These are phyloP conservation scores for Exophiala alcalophila DNA, from an alignment of 2,329 filamentous ascomycete genomes.

Conservation along the genomic window DNA sequence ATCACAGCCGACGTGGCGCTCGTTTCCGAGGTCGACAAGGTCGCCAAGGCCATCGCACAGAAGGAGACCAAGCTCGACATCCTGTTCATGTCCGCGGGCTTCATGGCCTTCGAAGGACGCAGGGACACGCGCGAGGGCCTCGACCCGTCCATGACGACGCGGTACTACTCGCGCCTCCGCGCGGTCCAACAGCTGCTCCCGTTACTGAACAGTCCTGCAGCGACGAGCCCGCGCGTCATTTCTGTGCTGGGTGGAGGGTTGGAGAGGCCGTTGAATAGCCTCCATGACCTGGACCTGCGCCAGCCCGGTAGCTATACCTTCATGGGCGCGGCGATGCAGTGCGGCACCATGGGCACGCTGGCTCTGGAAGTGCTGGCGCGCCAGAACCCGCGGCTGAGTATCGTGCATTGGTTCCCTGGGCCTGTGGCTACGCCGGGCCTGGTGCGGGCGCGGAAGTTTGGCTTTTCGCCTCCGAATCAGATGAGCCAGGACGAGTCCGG, in stretches of 20 bases:
- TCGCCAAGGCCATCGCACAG: conserved; percentile 1
- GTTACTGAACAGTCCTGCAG: conserved; percentile 21
- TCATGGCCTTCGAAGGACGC: conserved; percentile 9
- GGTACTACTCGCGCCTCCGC: conserved; percentile 57
- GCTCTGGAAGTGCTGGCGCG: conserved; percentile 49
- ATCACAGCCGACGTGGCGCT: conserved; percentile 9
- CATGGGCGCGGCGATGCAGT: conserved; percentile 42
- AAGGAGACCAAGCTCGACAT: conserved; percentile 11
- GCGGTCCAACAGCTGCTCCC: conserved; percentile 58
- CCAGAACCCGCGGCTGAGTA: conserved; percentile 46
- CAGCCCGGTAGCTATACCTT: conserved; percentile 35
- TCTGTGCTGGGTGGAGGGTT: conserved; percentile 52
- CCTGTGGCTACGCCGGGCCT: conserved; percentile 36
- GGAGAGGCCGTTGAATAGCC: conserved; percentile 48
- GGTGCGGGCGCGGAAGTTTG: no score
- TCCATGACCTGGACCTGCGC: conserved; percentile 47
- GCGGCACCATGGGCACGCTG: conserved; percentile 51
- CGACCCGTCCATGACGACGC: conserved; percentile 50
- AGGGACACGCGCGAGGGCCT: conserved; percentile 57
- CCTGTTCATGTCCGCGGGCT: conserved; percentile 11
- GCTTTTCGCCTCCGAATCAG: no score
- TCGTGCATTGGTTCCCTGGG: conserved; percentile 50
- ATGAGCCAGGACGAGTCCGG: conserved; percentile 3
- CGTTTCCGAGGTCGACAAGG: conserved; percentile 2
- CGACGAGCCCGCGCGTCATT: conserved; percentile 45